Percentiles rank a stretch among this genome's conserved stretches.
phyloP scores from a whole-genome alignment of 257 asterid genomes.

The Solanum appendiculatum region DNA sequence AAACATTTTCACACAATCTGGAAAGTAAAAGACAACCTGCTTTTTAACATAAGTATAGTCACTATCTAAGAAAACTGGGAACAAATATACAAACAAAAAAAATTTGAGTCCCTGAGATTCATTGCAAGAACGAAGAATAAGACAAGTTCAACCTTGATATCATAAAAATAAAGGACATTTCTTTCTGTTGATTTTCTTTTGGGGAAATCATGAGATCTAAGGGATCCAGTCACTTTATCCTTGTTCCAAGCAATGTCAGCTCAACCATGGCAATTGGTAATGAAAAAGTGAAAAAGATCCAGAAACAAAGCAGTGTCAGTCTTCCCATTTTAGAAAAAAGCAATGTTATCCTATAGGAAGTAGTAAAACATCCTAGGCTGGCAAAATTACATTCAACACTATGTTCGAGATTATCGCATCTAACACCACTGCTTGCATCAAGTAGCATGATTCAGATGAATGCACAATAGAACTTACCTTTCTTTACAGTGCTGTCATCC shows the following conservation, averaged over 20 bases:
- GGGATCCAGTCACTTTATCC: not conserved
- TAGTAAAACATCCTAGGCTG: not conserved
- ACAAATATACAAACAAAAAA: not conserved
- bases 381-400: not conserved
- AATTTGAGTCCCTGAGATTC: not conserved
- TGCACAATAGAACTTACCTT: slow-evolving; percentile 32
- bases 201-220: not conserved
- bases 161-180: not conserved
- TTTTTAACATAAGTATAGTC: not conserved
- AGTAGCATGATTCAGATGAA: not conserved
- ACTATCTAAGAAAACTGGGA: not conserved
- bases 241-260: not conserved
- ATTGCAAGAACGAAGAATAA: not conserved
- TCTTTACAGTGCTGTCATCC: slow-evolving; percentile 83
- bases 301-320: not conserved
- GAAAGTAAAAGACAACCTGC: not conserved
- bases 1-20: not conserved
- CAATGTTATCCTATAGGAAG: not conserved
- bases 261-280: not conserved
- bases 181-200: not conserved
- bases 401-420: not conserved
- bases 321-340: not conserved
- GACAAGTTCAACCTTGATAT: not conserved
- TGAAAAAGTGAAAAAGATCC: not conserved
- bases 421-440: not conserved